phyloP scores from a whole-genome alignment of 495 filamentous ascomycete genomes.

The Xylaria sp. region DNA sequence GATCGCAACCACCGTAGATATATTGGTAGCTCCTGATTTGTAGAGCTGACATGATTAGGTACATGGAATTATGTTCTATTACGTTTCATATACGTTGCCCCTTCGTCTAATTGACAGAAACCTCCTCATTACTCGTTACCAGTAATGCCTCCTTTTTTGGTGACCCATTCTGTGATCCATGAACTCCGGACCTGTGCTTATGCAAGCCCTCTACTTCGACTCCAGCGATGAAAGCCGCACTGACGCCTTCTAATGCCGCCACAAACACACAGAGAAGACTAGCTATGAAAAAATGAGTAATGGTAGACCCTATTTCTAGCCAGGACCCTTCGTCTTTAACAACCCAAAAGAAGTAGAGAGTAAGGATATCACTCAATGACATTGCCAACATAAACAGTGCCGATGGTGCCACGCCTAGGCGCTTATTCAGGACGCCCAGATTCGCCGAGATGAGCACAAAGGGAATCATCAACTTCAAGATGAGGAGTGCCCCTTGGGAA shows the following conservation, averaged over 20 bases:
- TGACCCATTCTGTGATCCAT: conserved; percentile 33
- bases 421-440: conserved; percentile 88
- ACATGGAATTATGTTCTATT: conserved; percentile 13
- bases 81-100: conserved; percentile 21
- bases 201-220: conserved; percentile 68
- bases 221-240: conserved; percentile 82
- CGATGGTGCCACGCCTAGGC: conserved; percentile 79
- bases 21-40: not conserved
- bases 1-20: not conserved
- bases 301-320: conserved; percentile 96
- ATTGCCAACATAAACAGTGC: conserved; percentile 95
- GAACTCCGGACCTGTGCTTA: conserved; percentile 30
- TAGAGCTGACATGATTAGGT: not conserved
- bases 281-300: conserved; percentile 92
- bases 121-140: conserved; percentile 34
- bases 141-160: conserved; percentile 31
- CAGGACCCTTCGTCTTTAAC: conserved; percentile 95
- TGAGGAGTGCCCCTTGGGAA: conserved; percentile 83
- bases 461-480: conserved; percentile 91
- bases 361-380: conserved; percentile 89
- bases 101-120: conserved; percentile 14
- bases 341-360: conserved; percentile 97
- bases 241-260: conserved; percentile 82
- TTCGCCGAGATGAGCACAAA: conserved; percentile 94
- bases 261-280: conserved; percentile 91